phyloP scores from a whole-genome alignment of 257 asterid genomes.

The Verbascum thapsus region DNA sequence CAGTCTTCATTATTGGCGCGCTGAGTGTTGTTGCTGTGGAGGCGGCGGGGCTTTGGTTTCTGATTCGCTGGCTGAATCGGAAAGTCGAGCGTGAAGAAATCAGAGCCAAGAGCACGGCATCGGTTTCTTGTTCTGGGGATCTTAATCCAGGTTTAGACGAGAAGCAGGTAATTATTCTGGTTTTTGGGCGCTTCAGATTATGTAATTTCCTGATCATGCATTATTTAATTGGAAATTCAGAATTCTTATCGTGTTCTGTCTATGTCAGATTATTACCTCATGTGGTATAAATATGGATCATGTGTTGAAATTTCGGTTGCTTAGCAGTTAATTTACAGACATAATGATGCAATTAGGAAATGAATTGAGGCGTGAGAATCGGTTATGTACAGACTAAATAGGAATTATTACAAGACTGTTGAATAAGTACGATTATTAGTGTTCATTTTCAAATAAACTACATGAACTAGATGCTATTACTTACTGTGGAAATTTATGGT shows the following conservation, averaged over 20 bases:
- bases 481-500: neutral
- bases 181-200: neutral
- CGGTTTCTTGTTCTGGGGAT: constrained; percentile 33
- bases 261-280: neutral
- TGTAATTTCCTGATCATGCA: neutral
- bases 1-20: constrained; percentile 69
- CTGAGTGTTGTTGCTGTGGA: constrained; percentile 65
- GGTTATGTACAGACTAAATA: neutral
- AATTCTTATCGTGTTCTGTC: neutral
- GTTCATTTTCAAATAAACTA: neutral
- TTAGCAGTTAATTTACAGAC: neutral
- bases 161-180: constrained; percentile 57
- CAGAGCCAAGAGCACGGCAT: constrained; percentile 31
- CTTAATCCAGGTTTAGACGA: constrained; percentile 47
- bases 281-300: neutral
- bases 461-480: neutral
- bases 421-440: neutral
- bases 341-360: neutral
- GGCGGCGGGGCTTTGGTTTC: constrained; percentile 53
- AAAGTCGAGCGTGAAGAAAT: constrained; percentile 41
- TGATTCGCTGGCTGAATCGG: constrained; percentile 56
- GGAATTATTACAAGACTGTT: neutral
- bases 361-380: neutral
- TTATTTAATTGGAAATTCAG: constrained; percentile 18
- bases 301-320: neutral